Conservation (phyloP, 2,329 filamentous ascomycete species). For the Bisporella sp. region DNA sequence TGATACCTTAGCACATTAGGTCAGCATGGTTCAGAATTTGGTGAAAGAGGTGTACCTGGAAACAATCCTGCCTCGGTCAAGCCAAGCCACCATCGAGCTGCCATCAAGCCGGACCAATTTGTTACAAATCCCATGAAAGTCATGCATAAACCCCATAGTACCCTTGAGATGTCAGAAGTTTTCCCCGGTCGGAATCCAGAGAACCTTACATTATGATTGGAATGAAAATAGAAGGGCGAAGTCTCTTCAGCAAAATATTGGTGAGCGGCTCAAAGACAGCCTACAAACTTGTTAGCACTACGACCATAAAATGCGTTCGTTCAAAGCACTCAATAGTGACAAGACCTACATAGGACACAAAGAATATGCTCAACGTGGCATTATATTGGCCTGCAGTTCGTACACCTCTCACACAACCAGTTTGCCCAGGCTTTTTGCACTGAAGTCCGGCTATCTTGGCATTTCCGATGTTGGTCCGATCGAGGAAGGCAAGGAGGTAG, state of each 20-base stretch:
- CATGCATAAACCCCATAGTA: slow-evolving; percentile 63
- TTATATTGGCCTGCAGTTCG: slow-evolving; percentile 59
- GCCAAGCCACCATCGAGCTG: slow-evolving; percentile 52
- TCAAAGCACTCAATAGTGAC: too few species aligned
- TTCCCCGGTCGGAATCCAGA: neutral
- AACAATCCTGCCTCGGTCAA: slow-evolving; percentile 70
- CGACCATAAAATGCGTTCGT: too few species aligned
- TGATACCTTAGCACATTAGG: slow-evolving; percentile 35
- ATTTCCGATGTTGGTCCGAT: slow-evolving; percentile 75
- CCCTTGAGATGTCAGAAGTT: slow-evolving; percentile 29
- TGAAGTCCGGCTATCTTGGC: slow-evolving; percentile 58
- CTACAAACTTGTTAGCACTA: slow-evolving; percentile 37
- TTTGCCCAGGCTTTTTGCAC: slow-evolving; percentile 39
- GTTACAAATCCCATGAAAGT: slow-evolving; percentile 36
- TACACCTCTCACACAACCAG: slow-evolving; percentile 34
- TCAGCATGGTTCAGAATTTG: too few species aligned
- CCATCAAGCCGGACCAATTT: slow-evolving; percentile 27
- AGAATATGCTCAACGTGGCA: slow-evolving; percentile 72
- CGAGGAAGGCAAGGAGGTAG: slow-evolving; percentile 69
- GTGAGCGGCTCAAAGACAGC: slow-evolving; percentile 70
- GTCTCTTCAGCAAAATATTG: slow-evolving; percentile 64
- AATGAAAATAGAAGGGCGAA: slow-evolving; percentile 72
- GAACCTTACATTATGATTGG: slow-evolving; percentile 68
- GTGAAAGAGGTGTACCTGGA: slow-evolving; percentile 39
- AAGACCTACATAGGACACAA: slow-evolving; percentile 47